A percentile compares a stretch with the other conserved stretches of the same genome.
Conservation (phyloP, 176 grass and related monocot genomes). For the Cymbopogon citratus region DNA sequence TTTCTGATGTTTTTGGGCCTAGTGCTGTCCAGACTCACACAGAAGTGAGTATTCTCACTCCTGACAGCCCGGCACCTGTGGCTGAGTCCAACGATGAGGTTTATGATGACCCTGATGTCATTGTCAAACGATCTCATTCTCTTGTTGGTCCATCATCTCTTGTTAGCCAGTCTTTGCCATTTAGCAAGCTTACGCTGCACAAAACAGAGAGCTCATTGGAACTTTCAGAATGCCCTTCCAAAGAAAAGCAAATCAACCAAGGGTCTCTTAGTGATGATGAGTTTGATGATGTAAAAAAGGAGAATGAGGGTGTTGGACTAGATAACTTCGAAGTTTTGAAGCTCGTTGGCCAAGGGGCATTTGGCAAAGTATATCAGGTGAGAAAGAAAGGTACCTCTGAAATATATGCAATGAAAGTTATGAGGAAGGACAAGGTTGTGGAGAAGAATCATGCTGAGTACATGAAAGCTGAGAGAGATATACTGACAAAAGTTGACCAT, state of each 20-base stretch:
- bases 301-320: conserved; percentile 66
- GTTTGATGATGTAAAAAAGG: conserved; percentile 33
- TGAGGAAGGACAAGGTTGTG: conserved; percentile 98
- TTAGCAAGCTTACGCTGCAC: conserved; percentile 66
- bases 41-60: conserved; percentile 43
- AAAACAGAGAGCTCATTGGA: conserved; percentile 63
- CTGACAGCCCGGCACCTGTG: conserved; percentile 45
- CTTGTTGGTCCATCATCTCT: conserved; percentile 78
- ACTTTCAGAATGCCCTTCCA: conserved; percentile 52
- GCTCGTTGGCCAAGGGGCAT: conserved; percentile 93
- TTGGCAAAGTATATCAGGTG: conserved; percentile 97
- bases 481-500: conserved; percentile 96
- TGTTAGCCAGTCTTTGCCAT: conserved; percentile 66
- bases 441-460: conserved; percentile 99
- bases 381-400: conserved; percentile 89
- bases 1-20: conserved; percentile 93
- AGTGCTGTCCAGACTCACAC: conserved; percentile 49
- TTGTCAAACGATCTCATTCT: conserved; percentile 88
- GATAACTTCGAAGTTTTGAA: conserved; percentile 91
- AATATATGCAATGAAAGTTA: conserved; percentile 99
- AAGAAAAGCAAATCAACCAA: conserved; percentile 43
- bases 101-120: conserved; percentile 71
- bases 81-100: conserved; percentile 55
- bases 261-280: conserved; percentile 42
- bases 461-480: conserved; percentile 98